phyloP scores from a whole-genome alignment of 208 protist species.

The Herpetomonas tarakana region DNA sequence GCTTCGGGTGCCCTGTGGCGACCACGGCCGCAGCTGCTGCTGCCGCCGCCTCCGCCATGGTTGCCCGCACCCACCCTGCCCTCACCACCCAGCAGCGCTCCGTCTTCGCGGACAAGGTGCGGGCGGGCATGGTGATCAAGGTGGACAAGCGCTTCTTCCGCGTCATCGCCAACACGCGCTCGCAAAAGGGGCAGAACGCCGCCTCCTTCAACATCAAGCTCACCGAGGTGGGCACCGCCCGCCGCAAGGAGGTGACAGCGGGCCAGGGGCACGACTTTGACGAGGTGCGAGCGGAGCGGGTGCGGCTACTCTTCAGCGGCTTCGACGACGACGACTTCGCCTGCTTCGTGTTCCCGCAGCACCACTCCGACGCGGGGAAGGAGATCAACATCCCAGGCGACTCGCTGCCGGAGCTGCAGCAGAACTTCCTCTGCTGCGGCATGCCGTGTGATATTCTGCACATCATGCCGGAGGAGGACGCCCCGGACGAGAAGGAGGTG shows the following conservation, averaged over 20 bases:
- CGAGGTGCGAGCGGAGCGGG: conserved; percentile 72
- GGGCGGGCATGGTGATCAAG: conserved; percentile 80
- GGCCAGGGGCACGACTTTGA: conserved; percentile 84
- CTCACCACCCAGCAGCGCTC: conserved; percentile 33
- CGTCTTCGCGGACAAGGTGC: conserved; percentile 84
- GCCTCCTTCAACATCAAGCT: conserved; percentile 89
- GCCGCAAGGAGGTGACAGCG: conserved; percentile 84
- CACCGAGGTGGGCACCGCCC: conserved; percentile 65
- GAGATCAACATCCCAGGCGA: conserved; percentile 79
- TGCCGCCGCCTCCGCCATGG: neutral
- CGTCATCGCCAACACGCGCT: conserved; percentile 77
- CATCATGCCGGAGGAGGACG: conserved; percentile 71
- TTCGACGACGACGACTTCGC: conserved; percentile 89
- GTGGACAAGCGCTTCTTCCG: conserved; percentile 79
- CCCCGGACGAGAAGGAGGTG: conserved; percentile 45
- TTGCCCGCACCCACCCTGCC: neutral
- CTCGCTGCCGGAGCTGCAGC: conserved; percentile 72
- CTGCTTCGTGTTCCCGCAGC: conserved; percentile 88
- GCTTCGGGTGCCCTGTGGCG: conserved; percentile 1
- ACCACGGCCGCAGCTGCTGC: neutral
- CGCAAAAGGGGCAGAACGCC: conserved; percentile 90
- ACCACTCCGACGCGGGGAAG: conserved; percentile 69
- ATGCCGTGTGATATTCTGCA: conserved; percentile 89
- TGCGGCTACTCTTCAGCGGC: conserved; percentile 85
- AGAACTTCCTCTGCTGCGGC: conserved; percentile 76